Evolutionary conservation across 305 asterid genomes (phyloP).

Genomic region (Salvia sclarea): DNA sequence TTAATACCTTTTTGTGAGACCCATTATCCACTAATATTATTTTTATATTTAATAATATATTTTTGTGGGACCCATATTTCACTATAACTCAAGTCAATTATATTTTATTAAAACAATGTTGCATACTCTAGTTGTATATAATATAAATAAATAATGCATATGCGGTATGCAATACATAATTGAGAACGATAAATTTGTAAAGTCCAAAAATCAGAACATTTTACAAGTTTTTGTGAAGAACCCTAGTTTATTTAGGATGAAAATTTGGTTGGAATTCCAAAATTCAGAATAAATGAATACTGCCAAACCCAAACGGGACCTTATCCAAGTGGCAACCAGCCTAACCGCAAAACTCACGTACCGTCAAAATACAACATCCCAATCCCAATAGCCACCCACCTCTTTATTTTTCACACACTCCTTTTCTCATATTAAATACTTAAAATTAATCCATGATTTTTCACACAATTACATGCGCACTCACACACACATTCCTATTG

Average conservation of each 20-base stretch:
- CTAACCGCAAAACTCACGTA: slow-evolving; percentile 23
- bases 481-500: background rate
- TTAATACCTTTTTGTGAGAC: too few relatives aligned
- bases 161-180: too few relatives aligned
- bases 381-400: background rate
- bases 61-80: too few relatives aligned
- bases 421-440: background rate
- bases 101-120: too few relatives aligned
- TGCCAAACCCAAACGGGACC: slow-evolving; percentile 35
- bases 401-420: slow-evolving; percentile 25
- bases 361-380: slow-evolving; percentile 19
- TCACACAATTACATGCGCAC: too few relatives aligned
- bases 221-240: background rate
- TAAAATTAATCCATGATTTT: background rate
- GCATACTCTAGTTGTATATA: too few relatives aligned
- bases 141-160: too few relatives aligned
- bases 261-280: background rate
- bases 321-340: slow-evolving; percentile 33
- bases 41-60: too few relatives aligned
- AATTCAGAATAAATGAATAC: slow-evolving; percentile 15
- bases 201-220: background rate
- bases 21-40: too few relatives aligned
- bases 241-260: background rate
- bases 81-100: too few relatives aligned
- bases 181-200: too few relatives aligned